Evolutionary conservation across 352 stramenopile species (phyloP), one percentile per base, ranked within the genome.

Genomic region (Nothophytophthora sp.): DNA sequence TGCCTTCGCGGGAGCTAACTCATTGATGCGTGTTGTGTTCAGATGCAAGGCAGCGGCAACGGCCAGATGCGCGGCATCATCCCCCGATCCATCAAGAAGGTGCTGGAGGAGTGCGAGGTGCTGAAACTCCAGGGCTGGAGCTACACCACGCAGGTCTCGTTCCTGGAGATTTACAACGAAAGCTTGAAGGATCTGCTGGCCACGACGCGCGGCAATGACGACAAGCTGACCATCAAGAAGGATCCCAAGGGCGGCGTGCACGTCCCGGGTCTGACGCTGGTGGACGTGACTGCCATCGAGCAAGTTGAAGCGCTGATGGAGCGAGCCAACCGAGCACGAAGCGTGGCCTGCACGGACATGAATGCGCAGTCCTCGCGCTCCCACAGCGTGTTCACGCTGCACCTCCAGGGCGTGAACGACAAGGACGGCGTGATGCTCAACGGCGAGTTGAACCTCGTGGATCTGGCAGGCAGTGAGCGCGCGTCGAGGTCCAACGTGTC

Each of bases 161-260:
- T 99, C 64, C 63, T 99, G 25, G 98, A 99, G 81, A 99, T 99
- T 47, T 99, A 99, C 85, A 99, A 99, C 63, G 98, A 99, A 68
- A 91, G 91, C 9, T 72, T 99, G 13, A 91, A 92, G 27, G 98
- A 99, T 66, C 63, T 99, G n/a, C 89, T 99, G 9, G 81, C 76
- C 1, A 73, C 67, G 5, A 85, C 81, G 50, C 65, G 73, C n/a
- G 70, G 68, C 16, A 40, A 15, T 8, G 62, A 74, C 38, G 82
- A 84, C 18, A 76, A 81, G 29, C 61, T 91, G 16, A 57, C 39
- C 23, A 90, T 93, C 47, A 90, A 91, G 54, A 89, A 89, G 59
- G 76, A 90, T 44, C 43, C 60, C 10, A 88, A 80, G 39, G 78
- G 77, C 25, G 74, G 75, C 4, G 73, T 90, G 7, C 71, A 72